A percentile compares a stretch with the other conserved stretches of the same genome.
phyloP scores from a whole-genome alignment of 2,329 filamentous ascomycete genomes.

The Xylaria multiplex region DNA sequence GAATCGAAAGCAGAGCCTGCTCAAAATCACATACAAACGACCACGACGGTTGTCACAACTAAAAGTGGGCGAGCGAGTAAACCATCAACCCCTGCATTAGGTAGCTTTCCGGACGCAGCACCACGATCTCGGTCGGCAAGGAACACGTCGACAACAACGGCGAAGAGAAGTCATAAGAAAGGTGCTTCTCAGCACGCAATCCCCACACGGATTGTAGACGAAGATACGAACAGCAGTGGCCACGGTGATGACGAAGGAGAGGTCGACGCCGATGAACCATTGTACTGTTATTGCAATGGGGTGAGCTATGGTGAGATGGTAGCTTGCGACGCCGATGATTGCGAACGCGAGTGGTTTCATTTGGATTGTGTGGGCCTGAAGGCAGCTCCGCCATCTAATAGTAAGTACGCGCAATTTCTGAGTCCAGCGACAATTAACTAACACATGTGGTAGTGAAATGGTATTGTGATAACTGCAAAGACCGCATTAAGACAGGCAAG shows the following conservation, averaged over 20 bases:
- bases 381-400: constrained; percentile 79
- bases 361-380: constrained; percentile 82
- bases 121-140: constrained; percentile 64
- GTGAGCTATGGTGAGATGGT: constrained; percentile 89
- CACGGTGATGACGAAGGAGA: constrained; percentile 66
- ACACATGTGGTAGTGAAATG: constrained; percentile 71
- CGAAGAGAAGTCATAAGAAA: constrained; percentile 71
- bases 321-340: constrained; percentile 78
- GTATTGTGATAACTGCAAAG: constrained; percentile 84
- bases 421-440: constrained; percentile 43
- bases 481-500: constrained; percentile 67
- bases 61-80: constrained; percentile 75
- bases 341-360: constrained; percentile 84
- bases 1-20: constrained; percentile 56
- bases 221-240: constrained; percentile 56
- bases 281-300: constrained; percentile 82
- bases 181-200: constrained; percentile 53
- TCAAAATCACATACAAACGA: constrained; percentile 49
- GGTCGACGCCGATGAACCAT: constrained; percentile 74
- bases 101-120: constrained; percentile 67
- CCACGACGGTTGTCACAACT: constrained; percentile 60
- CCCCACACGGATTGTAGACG: constrained; percentile 53
- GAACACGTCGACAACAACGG: constrained; percentile 48
- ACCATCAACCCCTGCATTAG: constrained; percentile 70
- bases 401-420: constrained; percentile 59